Conservation (phyloP, 768 basidiomycete genomes). For the Pilatotrama ljubarskyi region DNA sequence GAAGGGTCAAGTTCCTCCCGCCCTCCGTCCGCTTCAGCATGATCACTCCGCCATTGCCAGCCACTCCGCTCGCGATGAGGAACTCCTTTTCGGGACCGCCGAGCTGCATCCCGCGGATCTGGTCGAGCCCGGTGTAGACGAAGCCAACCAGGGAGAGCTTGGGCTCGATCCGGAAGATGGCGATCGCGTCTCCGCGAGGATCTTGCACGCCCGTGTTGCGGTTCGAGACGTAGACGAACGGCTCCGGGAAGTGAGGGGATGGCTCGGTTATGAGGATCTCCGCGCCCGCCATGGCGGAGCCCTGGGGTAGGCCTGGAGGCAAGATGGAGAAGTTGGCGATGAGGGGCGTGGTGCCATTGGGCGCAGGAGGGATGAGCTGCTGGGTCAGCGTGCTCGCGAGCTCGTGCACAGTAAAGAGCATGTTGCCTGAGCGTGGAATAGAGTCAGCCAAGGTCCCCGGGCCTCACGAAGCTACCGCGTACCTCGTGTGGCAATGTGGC, state of each 20-base stretch:
- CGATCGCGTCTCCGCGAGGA: conserved; percentile 61
- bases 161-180: conserved; percentile 54
- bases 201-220: conserved; percentile 55
- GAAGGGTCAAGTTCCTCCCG: conserved; percentile 51
- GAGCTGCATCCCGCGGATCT: conserved; percentile 68
- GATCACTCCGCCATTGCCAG: conserved; percentile 54
- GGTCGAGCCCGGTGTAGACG: conserved; percentile 62
- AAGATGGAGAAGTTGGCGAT: conserved; percentile 52
- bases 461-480: conserved; percentile 21
- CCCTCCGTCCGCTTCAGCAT: conserved; percentile 56
- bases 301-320: conserved; percentile 40
- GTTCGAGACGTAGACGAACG: conserved; percentile 69
- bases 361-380: conserved; percentile 52
- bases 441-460: background rate
- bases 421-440: conserved; percentile 40
- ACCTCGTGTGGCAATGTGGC: conserved; percentile 43
- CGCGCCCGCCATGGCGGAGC: conserved; percentile 49
- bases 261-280: conserved; percentile 63
- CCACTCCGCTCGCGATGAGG: conserved; percentile 55
- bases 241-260: conserved; percentile 44
- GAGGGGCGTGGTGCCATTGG: conserved; percentile 53
- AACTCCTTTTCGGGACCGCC: conserved; percentile 50
- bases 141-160: conserved; percentile 48
- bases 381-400: conserved; percentile 56
- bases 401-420: conserved; percentile 57